Conservation (phyloP, 352 stramenopile genomes). For the Globisporangium polare region DNA sequence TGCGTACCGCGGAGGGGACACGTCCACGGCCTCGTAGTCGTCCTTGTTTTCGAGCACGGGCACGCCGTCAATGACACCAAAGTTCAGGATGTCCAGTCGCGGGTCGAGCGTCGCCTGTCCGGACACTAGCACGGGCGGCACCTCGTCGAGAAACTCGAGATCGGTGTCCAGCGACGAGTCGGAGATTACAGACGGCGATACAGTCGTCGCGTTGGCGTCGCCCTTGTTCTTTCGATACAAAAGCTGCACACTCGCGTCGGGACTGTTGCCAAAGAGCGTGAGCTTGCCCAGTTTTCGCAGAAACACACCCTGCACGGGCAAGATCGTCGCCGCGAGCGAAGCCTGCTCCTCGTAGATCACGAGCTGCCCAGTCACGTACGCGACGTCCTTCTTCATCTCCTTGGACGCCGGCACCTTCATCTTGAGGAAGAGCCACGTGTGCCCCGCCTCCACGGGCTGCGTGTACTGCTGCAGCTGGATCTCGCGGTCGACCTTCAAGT, state of each 20-base stretch:
- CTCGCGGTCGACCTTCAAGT: conserved; percentile 65
- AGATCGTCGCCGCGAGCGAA: conserved; percentile 70
- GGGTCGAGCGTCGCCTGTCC: conserved; percentile 28
- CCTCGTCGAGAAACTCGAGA: conserved; percentile 23
- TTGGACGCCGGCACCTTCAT: conserved; percentile 72
- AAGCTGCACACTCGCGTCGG: conserved; percentile 74
- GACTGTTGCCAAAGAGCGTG: conserved; percentile 81
- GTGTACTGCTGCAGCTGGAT: conserved; percentile 79
- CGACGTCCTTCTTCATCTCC: conserved; percentile 60
- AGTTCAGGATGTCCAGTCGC: conserved; percentile 51
- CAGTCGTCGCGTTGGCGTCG: conserved; percentile 16
- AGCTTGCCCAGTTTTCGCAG: conserved; percentile 63
- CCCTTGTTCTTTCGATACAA: conserved; percentile 51
- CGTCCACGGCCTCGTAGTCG: conserved; percentile 65
- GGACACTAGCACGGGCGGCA: not conserved
- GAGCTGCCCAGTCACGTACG: conserved; percentile 76
- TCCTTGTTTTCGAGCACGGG: conserved; percentile 54
- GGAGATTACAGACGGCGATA: conserved; percentile 10
- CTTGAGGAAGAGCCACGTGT: conserved; percentile 80
- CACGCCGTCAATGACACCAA: conserved; percentile 62
- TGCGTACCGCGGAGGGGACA: conserved; percentile 76
- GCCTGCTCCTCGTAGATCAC: conserved; percentile 83
- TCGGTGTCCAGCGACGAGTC: conserved; percentile 18
- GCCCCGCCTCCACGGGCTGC: conserved; percentile 60
- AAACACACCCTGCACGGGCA: conserved; percentile 83